Conservation (phyloP, 176 grass and related monocot genomes). For the Luzula sylvatica region DNA sequence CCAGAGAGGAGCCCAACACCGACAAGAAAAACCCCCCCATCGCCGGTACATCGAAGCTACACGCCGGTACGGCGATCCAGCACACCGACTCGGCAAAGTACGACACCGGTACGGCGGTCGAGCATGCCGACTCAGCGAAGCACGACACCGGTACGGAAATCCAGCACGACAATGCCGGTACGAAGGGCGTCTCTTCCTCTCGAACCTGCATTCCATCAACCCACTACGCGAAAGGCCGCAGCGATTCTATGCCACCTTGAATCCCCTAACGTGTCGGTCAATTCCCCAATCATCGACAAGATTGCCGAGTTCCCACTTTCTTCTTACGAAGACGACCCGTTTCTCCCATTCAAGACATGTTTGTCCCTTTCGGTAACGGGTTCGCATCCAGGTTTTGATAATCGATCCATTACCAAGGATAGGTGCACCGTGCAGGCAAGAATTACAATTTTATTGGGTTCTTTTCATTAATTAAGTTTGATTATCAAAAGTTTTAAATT, state of each 20-base stretch:
- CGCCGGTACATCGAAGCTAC: not conserved
- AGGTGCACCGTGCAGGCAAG: slow-evolving; percentile 74
- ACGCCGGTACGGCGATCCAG: not conserved
- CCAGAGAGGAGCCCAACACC: no score
- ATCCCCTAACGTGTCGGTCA: slow-evolving; percentile 87
- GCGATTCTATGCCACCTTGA: slow-evolving; percentile 31
- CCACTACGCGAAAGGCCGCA: not conserved
- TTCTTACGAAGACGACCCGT: slow-evolving; percentile 35
- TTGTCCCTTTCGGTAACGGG: slow-evolving; percentile 20
- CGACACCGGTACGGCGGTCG: not conserved
- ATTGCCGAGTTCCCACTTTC: slow-evolving; percentile 78
- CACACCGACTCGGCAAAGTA: not conserved
- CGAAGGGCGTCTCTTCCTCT: slow-evolving; percentile 47
- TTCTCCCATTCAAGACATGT: slow-evolving; percentile 21
- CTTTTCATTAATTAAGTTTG: no score
- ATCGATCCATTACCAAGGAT: slow-evolving; percentile 87
- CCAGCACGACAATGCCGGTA: slow-evolving; percentile 9
- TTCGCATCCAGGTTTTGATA: slow-evolving; percentile 13
- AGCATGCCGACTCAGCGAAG: not conserved
- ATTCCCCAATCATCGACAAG: slow-evolving; percentile 74
- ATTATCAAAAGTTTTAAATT: no score
- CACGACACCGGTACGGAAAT: slow-evolving; percentile 1
- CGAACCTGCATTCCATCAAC: not conserved
- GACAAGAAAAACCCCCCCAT: not conserved
- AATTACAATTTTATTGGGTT: no score